Conservation (phyloP, 2,329 filamentous ascomycete species). For the Colletotrichum liriopes region DNA sequence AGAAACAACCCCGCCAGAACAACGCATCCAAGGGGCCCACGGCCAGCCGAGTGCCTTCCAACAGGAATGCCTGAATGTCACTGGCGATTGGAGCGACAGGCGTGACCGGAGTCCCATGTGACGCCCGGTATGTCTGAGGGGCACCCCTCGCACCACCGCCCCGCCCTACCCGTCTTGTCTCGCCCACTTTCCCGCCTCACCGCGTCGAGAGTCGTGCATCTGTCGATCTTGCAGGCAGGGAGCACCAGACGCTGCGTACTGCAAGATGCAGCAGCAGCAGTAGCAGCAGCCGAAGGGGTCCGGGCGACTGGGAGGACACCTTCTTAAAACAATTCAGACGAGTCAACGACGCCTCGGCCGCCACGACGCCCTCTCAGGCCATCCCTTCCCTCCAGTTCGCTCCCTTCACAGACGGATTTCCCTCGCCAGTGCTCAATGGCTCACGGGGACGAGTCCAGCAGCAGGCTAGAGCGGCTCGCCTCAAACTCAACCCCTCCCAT, state of each 20-base stretch:
- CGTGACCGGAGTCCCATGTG: constrained; percentile 19
- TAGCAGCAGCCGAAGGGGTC: background rate
- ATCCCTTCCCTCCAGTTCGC: constrained; percentile 1
- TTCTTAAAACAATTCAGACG: constrained; percentile 32
- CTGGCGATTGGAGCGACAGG: constrained; percentile 6
- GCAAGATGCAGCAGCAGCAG: constrained; percentile 1
- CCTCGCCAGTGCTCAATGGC: background rate
- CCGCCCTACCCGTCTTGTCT: constrained; percentile 35
- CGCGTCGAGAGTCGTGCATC: background rate
- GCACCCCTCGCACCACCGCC: constrained; percentile 9
- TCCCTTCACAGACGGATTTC: background rate
- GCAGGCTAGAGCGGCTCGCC: constrained; percentile 15
- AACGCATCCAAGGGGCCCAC: background rate
- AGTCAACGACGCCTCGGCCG: constrained; percentile 36
- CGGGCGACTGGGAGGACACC: constrained; percentile 2
- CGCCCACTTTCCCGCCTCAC: constrained; percentile 30
- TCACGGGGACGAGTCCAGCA: background rate
- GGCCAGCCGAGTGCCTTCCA: background rate
- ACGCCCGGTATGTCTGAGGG: constrained; percentile 23
- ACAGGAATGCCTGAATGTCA: constrained; percentile 9
- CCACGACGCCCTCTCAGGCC: constrained; percentile 18
- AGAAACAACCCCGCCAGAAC: constrained; percentile 33
- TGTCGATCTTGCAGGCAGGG: constrained; percentile 14
- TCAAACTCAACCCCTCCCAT: constrained; percentile 6
- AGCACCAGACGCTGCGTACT: background rate